Evolutionary conservation across 768 basidiomycete species (phyloP).

Genomic region (Paxillus involutus): DNA sequence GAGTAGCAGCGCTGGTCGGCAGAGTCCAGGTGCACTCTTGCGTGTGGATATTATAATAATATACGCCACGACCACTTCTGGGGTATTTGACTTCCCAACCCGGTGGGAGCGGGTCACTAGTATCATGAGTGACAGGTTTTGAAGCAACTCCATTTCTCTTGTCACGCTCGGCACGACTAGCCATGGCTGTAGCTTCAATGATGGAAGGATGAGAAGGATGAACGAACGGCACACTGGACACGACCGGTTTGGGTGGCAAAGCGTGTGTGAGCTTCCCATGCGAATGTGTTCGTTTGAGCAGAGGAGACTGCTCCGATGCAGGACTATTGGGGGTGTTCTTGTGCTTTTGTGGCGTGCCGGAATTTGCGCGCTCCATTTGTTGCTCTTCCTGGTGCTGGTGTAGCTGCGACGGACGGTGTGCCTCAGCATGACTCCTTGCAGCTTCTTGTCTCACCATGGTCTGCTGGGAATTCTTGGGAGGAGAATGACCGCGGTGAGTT

Average conservation of each 20-base stretch:
- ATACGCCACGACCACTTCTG: conserved; percentile 45
- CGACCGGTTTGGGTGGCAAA: conserved; percentile 64
- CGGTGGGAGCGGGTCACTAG: conserved; percentile 44
- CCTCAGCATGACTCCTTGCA: neutral
- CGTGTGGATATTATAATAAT: conserved; percentile 61
- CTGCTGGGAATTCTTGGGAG: conserved; percentile 15
- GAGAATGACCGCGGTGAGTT: conserved; percentile 11
- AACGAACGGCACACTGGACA: conserved; percentile 49
- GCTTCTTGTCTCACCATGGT: conserved; percentile 14
- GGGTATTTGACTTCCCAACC: conserved; percentile 62
- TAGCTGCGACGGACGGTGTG: conserved; percentile 2
- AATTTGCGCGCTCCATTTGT: conserved; percentile 9
- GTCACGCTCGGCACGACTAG: conserved; percentile 43
- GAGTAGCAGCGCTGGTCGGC: conserved; percentile 38
- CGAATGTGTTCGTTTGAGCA: conserved; percentile 22
- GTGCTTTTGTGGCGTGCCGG: conserved; percentile 7
- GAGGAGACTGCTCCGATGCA: conserved; percentile 22
- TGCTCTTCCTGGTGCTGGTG: neutral
- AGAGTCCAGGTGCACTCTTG: conserved; percentile 58
- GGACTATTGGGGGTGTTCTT: conserved; percentile 6
- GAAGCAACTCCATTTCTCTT: conserved; percentile 37
- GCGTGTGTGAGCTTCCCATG: conserved; percentile 57
- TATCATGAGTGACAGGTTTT: conserved; percentile 26
- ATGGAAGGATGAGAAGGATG: conserved; percentile 58
- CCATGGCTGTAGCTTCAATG: conserved; percentile 63